Evolutionary conservation across 208 protist genomes (phyloP), one percentile per base, ranked within the genome.

Genomic region (Crithidia thermophila): DNA sequence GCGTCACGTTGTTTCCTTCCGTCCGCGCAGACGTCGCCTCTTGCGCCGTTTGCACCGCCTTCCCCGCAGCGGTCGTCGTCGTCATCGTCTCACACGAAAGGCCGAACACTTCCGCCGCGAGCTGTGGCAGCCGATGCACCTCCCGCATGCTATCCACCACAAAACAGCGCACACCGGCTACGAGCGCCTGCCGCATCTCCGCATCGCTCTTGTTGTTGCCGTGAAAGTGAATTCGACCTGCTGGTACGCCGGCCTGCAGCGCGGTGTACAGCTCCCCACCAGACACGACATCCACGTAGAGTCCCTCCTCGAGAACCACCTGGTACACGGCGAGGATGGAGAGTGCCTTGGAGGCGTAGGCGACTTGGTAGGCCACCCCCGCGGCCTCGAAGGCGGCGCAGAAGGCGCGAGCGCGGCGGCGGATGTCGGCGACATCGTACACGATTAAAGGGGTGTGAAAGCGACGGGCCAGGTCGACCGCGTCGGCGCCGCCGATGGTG

Each of bases 121-220:
- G 18, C 46, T 16, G 33, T 3, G 42, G 59, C 45, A 66, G 59
- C 46, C 25, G 59, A 13, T 28, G 33, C 42, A 66, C 46, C 46
- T 66, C 59, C 16, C 46, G 31, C 42, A 66, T 53, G 46, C 25
- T 66, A 18, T 66, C 59, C 46, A 66, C 59, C 21, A 66, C 46
- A 18, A 56, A 66, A 34, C 59, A 66, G 23, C 46, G 46, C 16
- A 66, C 59, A n/a, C 46, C 23, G 5, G 18, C 34, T 20, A 5
- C 11, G 20, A 66, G 28, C 7, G 46, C 59, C 34, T 66, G 55
- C 4, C 11, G 43, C 45, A 55, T 20, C 31, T 66, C 59, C 2
- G 28, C 46, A 18, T 66, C 59, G 10, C 46, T 64, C 46, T 66
- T 66, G 30, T 66, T 66, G 59, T 66, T 66, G 25, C 59, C 59